Base-by-base conservation (phyloP, 179 eudicot species). In the Camellia oleifera region DNA sequence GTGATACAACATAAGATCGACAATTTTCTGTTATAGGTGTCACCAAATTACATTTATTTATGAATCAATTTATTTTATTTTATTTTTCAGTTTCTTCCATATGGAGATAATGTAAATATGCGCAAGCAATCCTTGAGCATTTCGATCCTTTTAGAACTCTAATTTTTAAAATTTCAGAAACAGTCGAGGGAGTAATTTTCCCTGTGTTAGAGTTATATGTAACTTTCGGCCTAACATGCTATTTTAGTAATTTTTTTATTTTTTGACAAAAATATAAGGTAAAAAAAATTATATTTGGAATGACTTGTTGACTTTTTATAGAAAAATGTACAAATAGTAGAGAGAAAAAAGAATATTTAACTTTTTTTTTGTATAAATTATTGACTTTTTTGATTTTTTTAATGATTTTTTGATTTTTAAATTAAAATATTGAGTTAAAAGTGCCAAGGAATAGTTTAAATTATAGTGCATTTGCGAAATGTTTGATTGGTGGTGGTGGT, bases 1-100 rank as follows among this genome's bases (percentile, higher is more conserved):
- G 95, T 93, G 50, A 86, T 93, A 76, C 87, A 87, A 81, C 97
- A 93, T 75, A 87, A 88, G 90, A 82, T 93, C 54, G 97, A 91
- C 87, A 90, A 90, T 78, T 93, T 91, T 84, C 77, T 71, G 26
- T 72, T 92, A 53, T 91, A 82, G 74, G 67, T 69, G 15, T 54
- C 15, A 12, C 54, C 23, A 10, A 7, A 26, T 65, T 70, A 5
- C 13, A 11, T 42, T 17, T 45, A 0, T 52, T 72, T 3, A 40
- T 1, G 11, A 20, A 4, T 4, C 14, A 9, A 7, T 76, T 5
- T 48, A 5, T 46, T 63, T 48, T 65, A 13, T 63, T 11, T 5
- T 12, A 6, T 72, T 23, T 17, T 4, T 48, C 52, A 48, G 20
- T 23, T 13, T 12, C 32, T n/a, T n/a, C 4, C 13, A 10, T 8